A percentile compares a stretch with the other conserved stretches of the same genome.
Evolutionary conservation across 768 basidiomycete species (phyloP).

Genomic region (Austroboletus festivus): DNA sequence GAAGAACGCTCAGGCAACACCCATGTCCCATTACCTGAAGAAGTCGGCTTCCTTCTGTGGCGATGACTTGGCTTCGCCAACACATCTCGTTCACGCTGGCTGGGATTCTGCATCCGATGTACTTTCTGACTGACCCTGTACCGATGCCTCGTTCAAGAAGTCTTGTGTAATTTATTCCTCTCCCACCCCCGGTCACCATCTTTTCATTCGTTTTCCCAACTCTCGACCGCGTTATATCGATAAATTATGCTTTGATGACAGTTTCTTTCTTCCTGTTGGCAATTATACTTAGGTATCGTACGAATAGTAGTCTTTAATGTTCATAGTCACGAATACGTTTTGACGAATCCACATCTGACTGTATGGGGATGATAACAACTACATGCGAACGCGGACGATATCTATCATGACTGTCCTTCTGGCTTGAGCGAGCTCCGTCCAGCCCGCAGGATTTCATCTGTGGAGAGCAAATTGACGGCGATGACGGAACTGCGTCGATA

Average conservation of each 20-base stretch:
- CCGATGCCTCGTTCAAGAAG: constrained; percentile 6
- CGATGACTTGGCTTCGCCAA: constrained; percentile 40
- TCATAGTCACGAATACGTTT: constrained; percentile 23
- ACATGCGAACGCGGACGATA: constrained; percentile 12
- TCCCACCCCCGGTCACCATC: constrained; percentile 3
- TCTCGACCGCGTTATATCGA: constrained; percentile 15
- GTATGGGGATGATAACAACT: constrained; percentile 20
- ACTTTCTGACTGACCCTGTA: constrained; percentile 30
- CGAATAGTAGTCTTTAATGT: constrained; percentile 30
- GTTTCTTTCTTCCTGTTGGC: constrained; percentile 6
- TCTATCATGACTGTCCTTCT: constrained; percentile 57
- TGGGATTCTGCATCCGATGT: constrained; percentile 55
- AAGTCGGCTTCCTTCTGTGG: constrained; percentile 40
- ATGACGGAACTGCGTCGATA: constrained; percentile 71
- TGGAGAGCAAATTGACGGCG: constrained; percentile 90
- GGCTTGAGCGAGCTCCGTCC: constrained; percentile 86
- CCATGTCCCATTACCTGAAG: constrained; percentile 36
- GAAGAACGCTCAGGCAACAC: constrained; percentile 33
- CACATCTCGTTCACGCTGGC: constrained; percentile 52
- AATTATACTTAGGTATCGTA: constrained; percentile 21
- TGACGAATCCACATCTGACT: constrained; percentile 15
- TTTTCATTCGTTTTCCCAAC: constrained; percentile 18
- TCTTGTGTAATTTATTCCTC: constrained; percentile 25
- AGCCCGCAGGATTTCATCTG: constrained; percentile 92
- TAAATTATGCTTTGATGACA: constrained; percentile 28